These are phyloP conservation scores for Rehmannia glutinosa DNA, from an alignment of 257 asterid genomes.

Conservation along the genomic window DNA sequence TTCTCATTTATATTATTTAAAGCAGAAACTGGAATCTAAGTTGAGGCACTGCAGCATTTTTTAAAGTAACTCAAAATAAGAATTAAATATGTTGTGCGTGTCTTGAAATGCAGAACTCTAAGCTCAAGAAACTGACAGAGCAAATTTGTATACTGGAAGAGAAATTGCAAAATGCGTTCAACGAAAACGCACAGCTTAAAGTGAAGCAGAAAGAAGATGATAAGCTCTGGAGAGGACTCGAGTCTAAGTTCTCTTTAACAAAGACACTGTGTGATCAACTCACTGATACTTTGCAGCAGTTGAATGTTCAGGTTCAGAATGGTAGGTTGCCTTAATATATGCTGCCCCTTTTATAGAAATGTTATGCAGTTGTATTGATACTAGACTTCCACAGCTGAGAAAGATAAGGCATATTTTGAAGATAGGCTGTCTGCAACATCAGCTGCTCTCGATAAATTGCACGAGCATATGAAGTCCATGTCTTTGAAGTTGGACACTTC, in stretches of 20 bases:
- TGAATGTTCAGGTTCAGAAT: constrained; percentile 72
- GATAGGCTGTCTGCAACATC: constrained; percentile 75
- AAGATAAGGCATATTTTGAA: constrained; percentile 67
- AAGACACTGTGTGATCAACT: constrained; percentile 80
- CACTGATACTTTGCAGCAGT: constrained; percentile 65
- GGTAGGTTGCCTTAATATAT: constrained; percentile 38
- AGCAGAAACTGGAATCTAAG: constrained; percentile 11
- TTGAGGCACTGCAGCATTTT: background rate
- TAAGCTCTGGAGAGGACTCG: constrained; percentile 94
- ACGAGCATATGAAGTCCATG: constrained; percentile 56
- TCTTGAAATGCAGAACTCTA: constrained; percentile 59
- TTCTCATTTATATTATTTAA: background rate
- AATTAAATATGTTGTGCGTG: constrained; percentile 20
- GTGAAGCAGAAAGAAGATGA: constrained; percentile 93
- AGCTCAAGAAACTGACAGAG: constrained; percentile 75
- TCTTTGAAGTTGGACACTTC: constrained; percentile 68
- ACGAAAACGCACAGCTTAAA: constrained; percentile 80
- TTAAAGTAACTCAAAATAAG: background rate
- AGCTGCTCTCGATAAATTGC: constrained; percentile 60
- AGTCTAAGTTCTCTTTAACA: constrained; percentile 76
- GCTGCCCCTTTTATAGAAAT: background rate
- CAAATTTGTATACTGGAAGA: constrained; percentile 70
- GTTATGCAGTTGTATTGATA: constrained; percentile 23
- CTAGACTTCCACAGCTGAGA: constrained; percentile 62
- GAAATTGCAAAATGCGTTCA: constrained; percentile 77